These are phyloP conservation scores for Paecilomyces sp. DNA, from an alignment of 2,329 filamentous ascomycete genomes.

Conservation along the genomic window DNA sequence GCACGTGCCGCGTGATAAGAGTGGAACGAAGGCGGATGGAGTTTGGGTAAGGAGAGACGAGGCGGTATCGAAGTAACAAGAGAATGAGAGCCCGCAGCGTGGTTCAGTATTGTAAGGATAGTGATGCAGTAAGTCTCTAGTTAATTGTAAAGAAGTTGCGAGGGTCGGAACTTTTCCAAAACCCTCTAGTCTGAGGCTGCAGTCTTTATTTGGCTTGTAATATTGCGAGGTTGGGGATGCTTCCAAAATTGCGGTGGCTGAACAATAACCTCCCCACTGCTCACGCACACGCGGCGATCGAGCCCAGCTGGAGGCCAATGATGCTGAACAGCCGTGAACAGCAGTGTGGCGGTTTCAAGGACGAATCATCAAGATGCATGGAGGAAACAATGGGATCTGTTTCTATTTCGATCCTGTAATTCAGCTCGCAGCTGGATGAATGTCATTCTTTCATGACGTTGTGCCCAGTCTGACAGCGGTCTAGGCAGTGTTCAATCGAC, in stretches of 20 bases:
- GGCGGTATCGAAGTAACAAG: too few species aligned
- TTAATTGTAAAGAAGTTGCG: background rate
- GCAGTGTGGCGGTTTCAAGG: background rate
- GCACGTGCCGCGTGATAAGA: background rate
- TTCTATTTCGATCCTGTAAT: background rate
- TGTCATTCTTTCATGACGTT: too few species aligned
- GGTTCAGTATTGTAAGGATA: too few species aligned
- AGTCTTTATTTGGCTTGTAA: background rate
- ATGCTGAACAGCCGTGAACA: background rate
- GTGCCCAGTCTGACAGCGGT: too few species aligned
- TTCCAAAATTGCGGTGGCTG: constrained; percentile 28
- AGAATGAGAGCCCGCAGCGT: too few species aligned
- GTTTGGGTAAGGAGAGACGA: background rate
- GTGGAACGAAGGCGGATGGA: background rate
- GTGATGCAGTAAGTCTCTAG: background rate
- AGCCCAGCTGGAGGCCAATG: background rate
- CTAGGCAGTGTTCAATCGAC: background rate
- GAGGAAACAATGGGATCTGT: background rate
- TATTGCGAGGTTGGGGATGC: constrained; percentile 13
- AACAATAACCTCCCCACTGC: constrained; percentile 13
- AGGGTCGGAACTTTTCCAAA: background rate
- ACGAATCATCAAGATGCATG: background rate
- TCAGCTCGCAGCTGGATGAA: too few species aligned
- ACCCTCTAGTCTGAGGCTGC: background rate
- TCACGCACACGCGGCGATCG: constrained; percentile 12